phyloP scores from a whole-genome alignment of 768 basidiomycete species.

The Hypsizygus marmoreus region DNA sequence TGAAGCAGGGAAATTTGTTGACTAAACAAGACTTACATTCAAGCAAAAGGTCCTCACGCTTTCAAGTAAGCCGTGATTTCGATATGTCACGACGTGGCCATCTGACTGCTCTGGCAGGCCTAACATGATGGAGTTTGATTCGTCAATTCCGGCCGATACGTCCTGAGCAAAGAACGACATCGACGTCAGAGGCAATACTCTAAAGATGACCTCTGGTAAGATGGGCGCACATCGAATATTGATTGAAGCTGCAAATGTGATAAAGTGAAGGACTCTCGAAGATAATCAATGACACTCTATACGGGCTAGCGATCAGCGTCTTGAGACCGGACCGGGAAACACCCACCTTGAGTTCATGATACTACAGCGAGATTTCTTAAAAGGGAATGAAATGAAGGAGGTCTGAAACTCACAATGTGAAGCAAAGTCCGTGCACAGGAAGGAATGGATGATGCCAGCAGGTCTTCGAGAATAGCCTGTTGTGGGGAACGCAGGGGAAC shows the following conservation, averaged over 20 bases:
- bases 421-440: no score
- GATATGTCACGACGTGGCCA: slow-evolving; percentile 7
- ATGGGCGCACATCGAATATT: slow-evolving; percentile 8
- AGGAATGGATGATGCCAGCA: not conserved
- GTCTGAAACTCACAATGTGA: slow-evolving; percentile 6
- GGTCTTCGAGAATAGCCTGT: slow-evolving; percentile 6
- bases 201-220: not conserved
- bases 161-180: slow-evolving; percentile 1
- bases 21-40: slow-evolving; percentile 7
- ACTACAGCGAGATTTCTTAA: not conserved
- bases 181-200: not conserved
- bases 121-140: slow-evolving; percentile 9
- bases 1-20: not conserved
- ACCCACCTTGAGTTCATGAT: slow-evolving; percentile 11
- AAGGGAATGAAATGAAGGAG: not conserved
- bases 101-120: slow-evolving; percentile 6
- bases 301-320: not conserved
- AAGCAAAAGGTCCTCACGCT: slow-evolving; percentile 9
- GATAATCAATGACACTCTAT: slow-evolving; percentile 6
- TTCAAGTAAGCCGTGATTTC: slow-evolving; percentile 11
- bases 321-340: not conserved
- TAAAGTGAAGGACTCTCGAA: slow-evolving; percentile 1
- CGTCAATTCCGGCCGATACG: not conserved
- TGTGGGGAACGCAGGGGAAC: slow-evolving; percentile 7
- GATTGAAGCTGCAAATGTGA: not conserved